These are phyloP conservation scores for Obelidium mucronatum DNA, from an alignment of 192 early-diverging fungal genomes.

Conservation along the genomic window DNA sequence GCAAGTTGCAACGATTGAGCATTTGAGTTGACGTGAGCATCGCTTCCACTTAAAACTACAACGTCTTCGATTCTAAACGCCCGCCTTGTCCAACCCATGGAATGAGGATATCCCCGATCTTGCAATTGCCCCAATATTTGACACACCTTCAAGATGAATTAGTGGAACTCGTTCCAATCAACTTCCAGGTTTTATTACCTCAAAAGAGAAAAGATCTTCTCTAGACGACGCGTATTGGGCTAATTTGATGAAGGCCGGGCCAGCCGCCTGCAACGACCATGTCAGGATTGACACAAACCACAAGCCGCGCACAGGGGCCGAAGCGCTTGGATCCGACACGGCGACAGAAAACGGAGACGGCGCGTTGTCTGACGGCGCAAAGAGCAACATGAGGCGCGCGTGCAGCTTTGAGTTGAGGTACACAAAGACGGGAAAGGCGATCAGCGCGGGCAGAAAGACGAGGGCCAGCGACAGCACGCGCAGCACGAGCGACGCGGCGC, in stretches of 20 bases:
- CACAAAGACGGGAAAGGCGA: constrained; percentile 60
- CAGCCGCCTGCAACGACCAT: constrained; percentile 81
- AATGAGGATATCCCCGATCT: constrained; percentile 80
- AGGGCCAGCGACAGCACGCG: constrained; percentile 50
- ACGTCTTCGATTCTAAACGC: constrained; percentile 57
- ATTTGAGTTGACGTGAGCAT: neutral
- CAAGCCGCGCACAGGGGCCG: constrained; percentile 38
- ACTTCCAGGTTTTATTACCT: neutral
- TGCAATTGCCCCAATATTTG: constrained; percentile 80
- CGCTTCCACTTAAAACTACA: constrained; percentile 61
- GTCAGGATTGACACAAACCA: constrained; percentile 90
- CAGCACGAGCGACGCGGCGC: neutral
- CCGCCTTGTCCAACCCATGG: constrained; percentile 67
- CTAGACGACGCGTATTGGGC: constrained; percentile 95
- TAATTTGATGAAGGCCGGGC: constrained; percentile 93
- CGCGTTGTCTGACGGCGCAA: neutral
- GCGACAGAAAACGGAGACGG: neutral
- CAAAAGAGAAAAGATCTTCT: constrained; percentile 68
- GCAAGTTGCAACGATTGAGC: constrained; percentile 58
- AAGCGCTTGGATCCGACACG: neutral
- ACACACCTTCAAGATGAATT: constrained; percentile 67
- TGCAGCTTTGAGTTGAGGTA: constrained; percentile 33
- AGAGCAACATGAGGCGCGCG: neutral
- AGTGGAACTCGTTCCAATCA: constrained; percentile 57
- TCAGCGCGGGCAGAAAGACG: constrained; percentile 74